Evolutionary conservation across 177 flowering plant genomes (phyloP), one percentile per base, ranked within the genome.

Genomic region (Vitis hybrid): DNA sequence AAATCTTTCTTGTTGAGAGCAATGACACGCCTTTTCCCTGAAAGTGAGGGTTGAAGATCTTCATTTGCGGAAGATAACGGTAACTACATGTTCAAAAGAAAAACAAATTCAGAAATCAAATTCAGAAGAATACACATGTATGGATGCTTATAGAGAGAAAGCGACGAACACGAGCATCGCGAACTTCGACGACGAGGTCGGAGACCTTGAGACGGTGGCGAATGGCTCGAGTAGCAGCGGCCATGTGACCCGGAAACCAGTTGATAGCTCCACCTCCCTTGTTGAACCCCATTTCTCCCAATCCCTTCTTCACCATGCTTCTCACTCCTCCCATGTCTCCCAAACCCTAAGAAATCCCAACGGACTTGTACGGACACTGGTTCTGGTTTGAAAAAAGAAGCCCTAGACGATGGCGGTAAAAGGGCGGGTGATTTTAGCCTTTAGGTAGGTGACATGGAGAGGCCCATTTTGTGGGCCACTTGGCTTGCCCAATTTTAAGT

Each of bases 171-270:
- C 99, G 85, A 20, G 99, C 77, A 65, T 94, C 98, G 20, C 99
- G 87, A 57, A 94, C 96, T 85, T 93, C 98, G 64, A 94, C 82
- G 80, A 94, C 98, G 74, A 94, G 82, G 80, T 92, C 97, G 63
- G 98, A 81, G 73, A 89, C 79, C 77, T 93, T 91, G 73, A 94
- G 97, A 48, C 98, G 92, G 68, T 83, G 75, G 52, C 94, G 88
- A 63, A 94, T 94, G 81, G 98, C 98, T 64, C 96, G 92, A 49
- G 93, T 90, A 17, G 99, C 99, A 13, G 92, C 86, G 13, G 92
- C 99, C 99, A 94, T 94, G 84, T 93, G 99, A 65, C 97, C 98
- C 0, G 99, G 99, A 75, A 89, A 94, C 99, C 98, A 91, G 72
- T 91, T 93, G 66, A 94, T 79, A 73, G 69, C 83, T 49, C 97